Evolutionary conservation across 75 land plant genomes (phyloP).

Genomic region (Pinus albicaulis): DNA sequence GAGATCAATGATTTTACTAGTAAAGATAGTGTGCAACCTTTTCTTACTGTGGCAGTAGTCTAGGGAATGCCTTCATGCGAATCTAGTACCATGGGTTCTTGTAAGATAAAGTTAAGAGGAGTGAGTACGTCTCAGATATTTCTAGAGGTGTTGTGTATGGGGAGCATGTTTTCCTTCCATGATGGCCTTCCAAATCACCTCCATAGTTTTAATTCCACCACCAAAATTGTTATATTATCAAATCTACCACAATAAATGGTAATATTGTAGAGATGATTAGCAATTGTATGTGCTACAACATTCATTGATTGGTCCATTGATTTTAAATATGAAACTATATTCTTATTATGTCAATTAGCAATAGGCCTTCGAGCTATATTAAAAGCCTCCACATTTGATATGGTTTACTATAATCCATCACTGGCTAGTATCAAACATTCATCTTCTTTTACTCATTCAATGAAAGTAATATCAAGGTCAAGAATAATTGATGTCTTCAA

Average conservation of each 20-base stretch:
- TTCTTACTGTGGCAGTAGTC: too few relatives aligned
- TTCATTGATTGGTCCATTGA: conserved; percentile 16
- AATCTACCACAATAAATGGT: conserved; percentile 45
- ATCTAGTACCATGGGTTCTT: too few relatives aligned
- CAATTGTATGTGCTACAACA: conserved; percentile 38
- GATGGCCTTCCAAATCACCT: too few relatives aligned
- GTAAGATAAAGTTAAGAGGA: too few relatives aligned
- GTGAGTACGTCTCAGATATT: too few relatives aligned
- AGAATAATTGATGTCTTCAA: conserved; percentile 72
- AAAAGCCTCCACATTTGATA: conserved; percentile 68
- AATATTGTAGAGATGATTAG: conserved; percentile 36
- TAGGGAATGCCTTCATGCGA: too few relatives aligned
- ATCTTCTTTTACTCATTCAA: too few relatives aligned
- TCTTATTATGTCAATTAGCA: conserved; percentile 26
- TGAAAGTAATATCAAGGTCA: conserved; percentile 69
- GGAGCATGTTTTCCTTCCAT: too few relatives aligned
- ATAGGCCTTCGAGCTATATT: conserved; percentile 53
- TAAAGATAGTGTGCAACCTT: too few relatives aligned
- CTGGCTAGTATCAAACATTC: too few relatives aligned
- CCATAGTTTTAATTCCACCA: conserved; percentile 73
- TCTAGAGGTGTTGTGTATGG: too few relatives aligned
- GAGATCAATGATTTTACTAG: too few relatives aligned
- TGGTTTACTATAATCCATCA: conserved; percentile 83
- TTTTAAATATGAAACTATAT: background rate
- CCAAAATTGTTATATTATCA: conserved; percentile 66